Percentiles rank a stretch among this genome's conserved stretches.
Evolutionary conservation across 768 basidiomycete genomes (phyloP).

Genomic region (Rhizopogon salebrosus): DNA sequence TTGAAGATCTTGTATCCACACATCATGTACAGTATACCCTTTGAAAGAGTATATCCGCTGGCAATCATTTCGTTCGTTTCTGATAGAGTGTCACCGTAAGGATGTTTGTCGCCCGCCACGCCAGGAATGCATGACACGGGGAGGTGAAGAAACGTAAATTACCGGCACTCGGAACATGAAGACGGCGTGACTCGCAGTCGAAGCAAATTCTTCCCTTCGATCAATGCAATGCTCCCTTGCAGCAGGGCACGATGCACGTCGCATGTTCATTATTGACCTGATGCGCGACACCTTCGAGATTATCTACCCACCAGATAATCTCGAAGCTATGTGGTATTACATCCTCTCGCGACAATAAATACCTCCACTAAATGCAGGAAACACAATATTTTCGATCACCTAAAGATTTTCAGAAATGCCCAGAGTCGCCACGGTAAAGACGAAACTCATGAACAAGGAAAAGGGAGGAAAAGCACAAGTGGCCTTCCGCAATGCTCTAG

Average conservation of each 20-base stretch:
- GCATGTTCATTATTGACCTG: background rate
- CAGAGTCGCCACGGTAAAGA: background rate
- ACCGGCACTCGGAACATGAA: background rate
- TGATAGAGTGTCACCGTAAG: background rate
- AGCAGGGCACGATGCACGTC: background rate
- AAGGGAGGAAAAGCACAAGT: background rate
- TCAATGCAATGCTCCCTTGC: background rate
- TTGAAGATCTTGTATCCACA: background rate
- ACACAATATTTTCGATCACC: background rate
- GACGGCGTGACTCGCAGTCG: background rate
- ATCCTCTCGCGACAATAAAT: background rate
- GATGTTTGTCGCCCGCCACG: too few species aligned
- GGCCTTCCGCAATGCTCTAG: background rate
- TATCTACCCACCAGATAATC: background rate
- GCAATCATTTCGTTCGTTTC: background rate
- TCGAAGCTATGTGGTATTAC: background rate
- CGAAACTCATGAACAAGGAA: background rate
- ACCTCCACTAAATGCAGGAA: background rate
- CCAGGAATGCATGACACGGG: background rate
- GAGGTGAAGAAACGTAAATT: background rate
- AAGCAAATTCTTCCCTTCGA: background rate
- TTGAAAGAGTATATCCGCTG: background rate
- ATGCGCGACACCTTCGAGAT: background rate
- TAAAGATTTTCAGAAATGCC: background rate
- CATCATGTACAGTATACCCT: constrained; percentile 2